Conservation (phyloP, 1,284 basidiomycete genomes). For the Cutaneotrichosporon dermatis region DNA sequence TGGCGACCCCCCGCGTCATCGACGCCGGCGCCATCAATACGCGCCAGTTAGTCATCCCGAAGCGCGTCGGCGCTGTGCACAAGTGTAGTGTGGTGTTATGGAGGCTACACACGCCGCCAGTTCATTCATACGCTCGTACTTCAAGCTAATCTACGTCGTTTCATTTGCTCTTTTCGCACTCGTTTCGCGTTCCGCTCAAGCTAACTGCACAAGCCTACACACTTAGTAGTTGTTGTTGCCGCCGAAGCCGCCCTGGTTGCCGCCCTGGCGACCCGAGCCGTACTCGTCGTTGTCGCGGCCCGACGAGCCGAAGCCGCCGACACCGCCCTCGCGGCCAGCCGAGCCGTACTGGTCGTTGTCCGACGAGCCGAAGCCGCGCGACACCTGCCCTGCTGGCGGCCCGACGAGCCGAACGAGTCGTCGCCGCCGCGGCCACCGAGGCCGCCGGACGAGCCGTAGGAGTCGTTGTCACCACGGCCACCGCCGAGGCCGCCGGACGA, state of each 20-base stretch:
- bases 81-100: too few relatives aligned
- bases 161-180: too few relatives aligned
- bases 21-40: too few relatives aligned
- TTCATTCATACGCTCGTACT: too few relatives aligned
- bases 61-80: too few relatives aligned
- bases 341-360: not conserved
- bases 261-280: not conserved
- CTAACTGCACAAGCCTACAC: too few relatives aligned
- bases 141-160: too few relatives aligned
- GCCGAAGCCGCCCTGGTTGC: not conserved
- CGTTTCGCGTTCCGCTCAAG: too few relatives aligned
- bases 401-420: conserved; percentile 5
- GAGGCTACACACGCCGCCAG: too few relatives aligned
- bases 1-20: too few relatives aligned
- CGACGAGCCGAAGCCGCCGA: conserved; percentile 7
- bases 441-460: conserved; percentile 10
- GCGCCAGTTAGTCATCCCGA: too few relatives aligned
- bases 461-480: not conserved
- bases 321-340: not conserved
- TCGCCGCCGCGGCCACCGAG: conserved; percentile 2
- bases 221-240: not conserved
- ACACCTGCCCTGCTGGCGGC: not conserved
- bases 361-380: conserved; percentile 6
- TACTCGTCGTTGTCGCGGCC: conserved; percentile 6
- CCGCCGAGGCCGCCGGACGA: conserved; percentile 8